Evolutionary conservation across 1,284 basidiomycete species (phyloP), one percentile per base, ranked within the genome.

Genomic region (Ceratorhiza oryzae-sativae): DNA sequence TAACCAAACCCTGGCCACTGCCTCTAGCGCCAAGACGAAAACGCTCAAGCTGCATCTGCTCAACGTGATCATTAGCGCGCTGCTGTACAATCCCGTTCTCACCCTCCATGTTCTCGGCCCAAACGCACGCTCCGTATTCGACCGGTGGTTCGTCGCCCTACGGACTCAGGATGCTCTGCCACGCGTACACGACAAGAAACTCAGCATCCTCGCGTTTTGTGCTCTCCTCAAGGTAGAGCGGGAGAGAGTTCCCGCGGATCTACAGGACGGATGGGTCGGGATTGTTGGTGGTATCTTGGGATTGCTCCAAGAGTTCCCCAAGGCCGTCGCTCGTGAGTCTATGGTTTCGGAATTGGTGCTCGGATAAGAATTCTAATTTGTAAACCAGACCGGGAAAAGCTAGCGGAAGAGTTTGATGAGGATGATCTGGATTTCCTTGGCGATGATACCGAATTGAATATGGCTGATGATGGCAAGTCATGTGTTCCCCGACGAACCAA

Each of bases 181-280:
- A 2, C 86, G 93, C n/a, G 93, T 96, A 45, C 93, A 97, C 79
- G 94, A 96, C 80, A 94, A 94, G 86, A 95, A 93, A 80, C 83
- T 97, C 71, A 88, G 87, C 74, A 86, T 95, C 62, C 79, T 92
- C 72, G 88, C 93, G 9, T 81, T 96, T 73, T 92, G 88, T 75
- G 87, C 88, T 46, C 79, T 94, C 72, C 82, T 95, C 77, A 90
- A 92, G 79, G 81, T 93, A 79, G 83, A 88, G 20, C 84, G 86
- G 1, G 78, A 79, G 15, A 78, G 79, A 34, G 83, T 93, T 34
- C 91, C 92, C 0, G 82, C 84, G 36, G 80, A 80, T 23, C 78
- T 92, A 75, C 84, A 84, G 74, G 86, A 87, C 15, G 91, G 89
- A 10, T 94, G 91, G 91, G 86, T 86, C 48, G 86, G 83, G 32